Evolutionary conservation across 306 rosid genomes (phyloP).

Genomic region (Elaeagnus macrophylla): DNA sequence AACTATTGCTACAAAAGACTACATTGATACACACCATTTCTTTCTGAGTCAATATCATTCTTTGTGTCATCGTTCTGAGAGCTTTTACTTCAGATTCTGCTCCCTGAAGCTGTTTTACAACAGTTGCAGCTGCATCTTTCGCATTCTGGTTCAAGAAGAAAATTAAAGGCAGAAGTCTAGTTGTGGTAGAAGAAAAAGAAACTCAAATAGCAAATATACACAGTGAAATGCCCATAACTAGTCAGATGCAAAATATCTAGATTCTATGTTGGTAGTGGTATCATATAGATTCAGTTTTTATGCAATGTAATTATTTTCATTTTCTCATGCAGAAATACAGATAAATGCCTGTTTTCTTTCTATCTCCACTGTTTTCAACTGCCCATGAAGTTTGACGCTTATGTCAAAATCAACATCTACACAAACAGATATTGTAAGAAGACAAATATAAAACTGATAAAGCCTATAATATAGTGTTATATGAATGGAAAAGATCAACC

Average conservation of each 20-base stretch:
- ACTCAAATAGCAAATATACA: constrained; percentile 6
- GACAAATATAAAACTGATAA: too few relatives aligned
- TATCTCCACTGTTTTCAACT: too few relatives aligned
- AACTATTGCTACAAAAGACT: constrained; percentile 15
- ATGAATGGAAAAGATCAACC: neutral
- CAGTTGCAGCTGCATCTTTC: constrained; percentile 50
- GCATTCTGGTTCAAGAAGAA: constrained; percentile 44
- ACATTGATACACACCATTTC: constrained; percentile 59
- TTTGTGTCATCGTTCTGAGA: constrained; percentile 82
- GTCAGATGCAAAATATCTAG: too few relatives aligned
- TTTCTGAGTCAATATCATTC: constrained; percentile 93
- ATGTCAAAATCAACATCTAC: too few relatives aligned
- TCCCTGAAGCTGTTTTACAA: constrained; percentile 49
- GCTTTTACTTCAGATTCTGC: constrained; percentile 85
- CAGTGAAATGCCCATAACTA: neutral
- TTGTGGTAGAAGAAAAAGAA: constrained; percentile 5
- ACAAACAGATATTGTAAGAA: too few relatives aligned
- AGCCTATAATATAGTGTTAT: too few relatives aligned
- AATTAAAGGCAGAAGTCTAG: constrained; percentile 18
- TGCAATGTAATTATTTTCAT: too few relatives aligned
- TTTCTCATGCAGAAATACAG: too few relatives aligned
- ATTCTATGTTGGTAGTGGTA: too few relatives aligned
- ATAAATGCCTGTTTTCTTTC: too few relatives aligned
- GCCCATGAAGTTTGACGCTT: too few relatives aligned
- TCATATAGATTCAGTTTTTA: too few relatives aligned